These are phyloP conservation scores for Pichia pseudocactophila DNA, from an alignment of 805 yeast species.

Conservation along the genomic window DNA sequence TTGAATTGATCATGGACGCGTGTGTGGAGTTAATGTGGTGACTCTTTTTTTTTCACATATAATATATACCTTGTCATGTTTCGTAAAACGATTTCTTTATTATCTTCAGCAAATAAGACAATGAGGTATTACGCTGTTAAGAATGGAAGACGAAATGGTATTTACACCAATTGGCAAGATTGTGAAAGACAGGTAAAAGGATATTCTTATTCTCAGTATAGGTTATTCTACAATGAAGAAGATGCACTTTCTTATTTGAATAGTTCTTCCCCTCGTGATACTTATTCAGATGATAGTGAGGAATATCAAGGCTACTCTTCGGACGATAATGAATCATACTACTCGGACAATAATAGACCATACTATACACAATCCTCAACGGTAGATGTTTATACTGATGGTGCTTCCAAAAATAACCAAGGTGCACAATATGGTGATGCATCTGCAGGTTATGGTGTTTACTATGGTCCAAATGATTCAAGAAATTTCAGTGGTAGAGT, in stretches of 20 bases:
- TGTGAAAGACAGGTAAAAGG: slow-evolving; percentile 48
- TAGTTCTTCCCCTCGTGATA: too few species aligned
- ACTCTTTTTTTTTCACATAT: too few species aligned
- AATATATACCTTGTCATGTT: too few species aligned
- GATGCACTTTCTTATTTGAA: slow-evolving; percentile 43
- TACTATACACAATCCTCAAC: not conserved
- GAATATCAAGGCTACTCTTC: too few species aligned
- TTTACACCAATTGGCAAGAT: slow-evolving; percentile 52
- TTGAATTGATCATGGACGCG: too few species aligned
- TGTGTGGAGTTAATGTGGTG: too few species aligned
- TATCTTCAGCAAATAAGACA: not conserved
- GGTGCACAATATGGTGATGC: slow-evolving; percentile 20
- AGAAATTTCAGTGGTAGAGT: slow-evolving; percentile 51
- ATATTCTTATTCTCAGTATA: slow-evolving; percentile 45
- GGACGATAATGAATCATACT: too few species aligned
- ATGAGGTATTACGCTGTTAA: slow-evolving; percentile 42
- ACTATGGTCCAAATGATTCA: slow-evolving; percentile 45
- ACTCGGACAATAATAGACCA: too few species aligned
- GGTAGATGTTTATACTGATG: slow-evolving; percentile 58
- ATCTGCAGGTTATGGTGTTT: slow-evolving; percentile 69
- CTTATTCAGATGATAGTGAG: too few species aligned
- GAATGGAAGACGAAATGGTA: slow-evolving; percentile 46
- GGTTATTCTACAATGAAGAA: slow-evolving; percentile 38
- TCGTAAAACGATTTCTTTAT: too few species aligned
- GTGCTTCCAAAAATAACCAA: slow-evolving; percentile 63